Conservation (phyloP, 2,329 filamentous ascomycete genomes). For the Trichoderma oligosporum region DNA sequence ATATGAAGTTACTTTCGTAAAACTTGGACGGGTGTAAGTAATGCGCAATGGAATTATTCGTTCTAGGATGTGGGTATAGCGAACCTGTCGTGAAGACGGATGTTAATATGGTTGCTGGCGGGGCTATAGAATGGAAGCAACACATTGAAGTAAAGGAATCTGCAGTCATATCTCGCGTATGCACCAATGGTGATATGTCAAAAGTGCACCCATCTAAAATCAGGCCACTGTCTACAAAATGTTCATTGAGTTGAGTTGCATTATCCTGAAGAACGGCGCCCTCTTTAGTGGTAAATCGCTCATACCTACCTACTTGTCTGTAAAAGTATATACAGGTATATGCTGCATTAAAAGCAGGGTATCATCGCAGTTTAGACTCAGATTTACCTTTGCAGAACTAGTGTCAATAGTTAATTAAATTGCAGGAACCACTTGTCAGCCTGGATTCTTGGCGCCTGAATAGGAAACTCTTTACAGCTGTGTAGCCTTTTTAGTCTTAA, state of each 20-base stretch:
- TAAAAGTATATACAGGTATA: no score
- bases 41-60: not conserved
- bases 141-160: not conserved
- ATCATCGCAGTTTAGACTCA: not conserved
- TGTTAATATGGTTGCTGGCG: not conserved
- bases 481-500: not conserved
- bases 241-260: not conserved
- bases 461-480: not conserved
- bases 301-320: no score
- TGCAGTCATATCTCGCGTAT: no score
- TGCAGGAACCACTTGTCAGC: conserved; percentile 4
- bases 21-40: no score
- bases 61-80: not conserved
- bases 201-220: not conserved
- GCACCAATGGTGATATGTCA: not conserved
- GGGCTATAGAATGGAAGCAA: no score
- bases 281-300: no score
- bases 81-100: not conserved
- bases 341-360: not conserved
- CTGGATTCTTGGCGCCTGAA: not conserved
- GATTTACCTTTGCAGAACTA: not conserved
- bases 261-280: not conserved
- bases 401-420: not conserved
- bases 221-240: not conserved
- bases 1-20: no score